These are phyloP conservation scores for Cyclocybe cylindracea DNA, from an alignment of 768 basidiomycete genomes.

Conservation along the genomic window DNA sequence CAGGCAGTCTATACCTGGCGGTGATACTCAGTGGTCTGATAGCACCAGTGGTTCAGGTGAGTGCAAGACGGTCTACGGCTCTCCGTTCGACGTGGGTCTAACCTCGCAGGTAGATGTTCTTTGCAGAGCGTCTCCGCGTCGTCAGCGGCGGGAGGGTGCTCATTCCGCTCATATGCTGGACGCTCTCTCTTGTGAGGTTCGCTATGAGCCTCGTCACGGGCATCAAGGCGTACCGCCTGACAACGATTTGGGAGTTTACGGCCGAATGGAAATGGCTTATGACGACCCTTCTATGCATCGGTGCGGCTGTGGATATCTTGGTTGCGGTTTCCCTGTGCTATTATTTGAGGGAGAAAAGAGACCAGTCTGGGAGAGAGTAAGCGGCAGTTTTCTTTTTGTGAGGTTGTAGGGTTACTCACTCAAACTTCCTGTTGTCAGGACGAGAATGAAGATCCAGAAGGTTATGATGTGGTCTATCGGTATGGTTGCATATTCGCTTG, in stretches of 20 bases:
- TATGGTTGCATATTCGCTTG: too few relatives aligned
- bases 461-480: too few relatives aligned
- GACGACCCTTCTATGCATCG: background rate
- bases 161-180: slow-evolving; percentile 2
- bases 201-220: background rate
- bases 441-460: too few relatives aligned
- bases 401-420: too few relatives aligned
- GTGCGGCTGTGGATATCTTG: background rate
- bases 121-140: slow-evolving; percentile 3
- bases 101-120: background rate
- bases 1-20: background rate
- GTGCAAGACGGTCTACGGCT: background rate
- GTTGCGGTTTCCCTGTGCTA: slow-evolving; percentile 3
- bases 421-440: too few relatives aligned
- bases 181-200: background rate
- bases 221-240: too few relatives aligned
- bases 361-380: too few relatives aligned
- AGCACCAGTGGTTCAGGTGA: slow-evolving; percentile 1
- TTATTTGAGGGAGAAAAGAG: slow-evolving; percentile 1
- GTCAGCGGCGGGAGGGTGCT: background rate
- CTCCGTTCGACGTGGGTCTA: background rate
- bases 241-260: too few relatives aligned
- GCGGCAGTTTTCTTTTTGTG: too few relatives aligned
- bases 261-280: too few relatives aligned
- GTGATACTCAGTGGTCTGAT: slow-evolving; percentile 2